A percentile compares a stretch with the other conserved stretches of the same genome.
Evolutionary conservation across 495 filamentous ascomycete genomes (phyloP).

Genomic region (Hyphodiscus hymeniophilus): DNA sequence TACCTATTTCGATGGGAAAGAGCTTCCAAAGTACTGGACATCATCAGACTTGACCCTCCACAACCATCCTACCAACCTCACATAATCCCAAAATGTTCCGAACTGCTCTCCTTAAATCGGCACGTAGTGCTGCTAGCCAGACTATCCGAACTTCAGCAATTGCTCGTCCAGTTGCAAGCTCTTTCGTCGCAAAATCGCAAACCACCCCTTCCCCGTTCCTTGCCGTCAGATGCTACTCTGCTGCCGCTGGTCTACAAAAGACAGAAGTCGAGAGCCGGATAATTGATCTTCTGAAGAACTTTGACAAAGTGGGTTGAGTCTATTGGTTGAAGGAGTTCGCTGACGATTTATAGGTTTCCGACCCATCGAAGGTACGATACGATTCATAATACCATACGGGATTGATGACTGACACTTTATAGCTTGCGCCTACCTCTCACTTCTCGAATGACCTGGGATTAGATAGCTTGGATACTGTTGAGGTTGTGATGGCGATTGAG

Average conservation of each 20-base stretch:
- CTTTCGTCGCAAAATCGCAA: slow-evolving; percentile 40
- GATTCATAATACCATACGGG: slow-evolving; percentile 1
- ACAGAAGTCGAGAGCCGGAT: slow-evolving; percentile 87
- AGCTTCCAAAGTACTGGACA: slow-evolving; percentile 6
- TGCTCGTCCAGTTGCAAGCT: slow-evolving; percentile 45
- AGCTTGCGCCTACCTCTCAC: slow-evolving; percentile 78
- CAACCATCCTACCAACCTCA: slow-evolving; percentile 15
- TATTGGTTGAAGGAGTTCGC: slow-evolving; percentile 78
- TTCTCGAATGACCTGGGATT: slow-evolving; percentile 94
- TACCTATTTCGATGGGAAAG: too few species aligned
- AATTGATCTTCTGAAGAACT: slow-evolving; percentile 82
- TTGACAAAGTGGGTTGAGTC: slow-evolving; percentile 81
- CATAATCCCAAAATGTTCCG: slow-evolving; percentile 66
- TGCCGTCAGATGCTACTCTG: slow-evolving; percentile 76
- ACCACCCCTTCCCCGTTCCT: slow-evolving; percentile 46
- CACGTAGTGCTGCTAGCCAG: slow-evolving; percentile 41
- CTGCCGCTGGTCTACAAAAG: slow-evolving; percentile 65
- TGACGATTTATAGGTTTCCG: slow-evolving; percentile 75
- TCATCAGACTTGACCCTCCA: slow-evolving; percentile 10
- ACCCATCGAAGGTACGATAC: slow-evolving; percentile 60
- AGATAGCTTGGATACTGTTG: slow-evolving; percentile 95
- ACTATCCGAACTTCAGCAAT: slow-evolving; percentile 47
- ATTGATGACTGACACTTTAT: slow-evolving; percentile 23
- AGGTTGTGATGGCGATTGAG: slow-evolving; percentile 99
- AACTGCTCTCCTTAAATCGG: slow-evolving; percentile 64